Percentiles rank a stretch among this genome's conserved stretches.
phyloP scores from a whole-genome alignment of 768 basidiomycete genomes.

The Phanerochaete sordida region DNA sequence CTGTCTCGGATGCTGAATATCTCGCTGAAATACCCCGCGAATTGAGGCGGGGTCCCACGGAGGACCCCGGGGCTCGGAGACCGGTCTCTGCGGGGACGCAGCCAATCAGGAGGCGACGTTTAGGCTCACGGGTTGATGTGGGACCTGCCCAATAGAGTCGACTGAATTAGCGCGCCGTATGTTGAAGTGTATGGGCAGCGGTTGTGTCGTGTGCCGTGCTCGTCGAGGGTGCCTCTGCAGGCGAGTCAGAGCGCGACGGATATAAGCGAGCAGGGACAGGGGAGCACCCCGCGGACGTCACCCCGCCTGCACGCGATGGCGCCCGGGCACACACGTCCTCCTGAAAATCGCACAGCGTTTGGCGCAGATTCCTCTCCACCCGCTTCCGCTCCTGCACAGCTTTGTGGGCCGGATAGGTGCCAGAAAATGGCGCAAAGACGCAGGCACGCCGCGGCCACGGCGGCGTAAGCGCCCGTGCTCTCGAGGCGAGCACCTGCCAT shows the following conservation, averaged over 20 bases:
- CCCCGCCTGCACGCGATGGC: no score
- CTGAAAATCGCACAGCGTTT: neutral
- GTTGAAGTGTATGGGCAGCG: neutral
- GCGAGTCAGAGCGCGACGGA: neutral
- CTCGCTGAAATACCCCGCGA: no score
- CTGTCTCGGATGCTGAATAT: no score
- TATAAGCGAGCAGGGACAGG: neutral
- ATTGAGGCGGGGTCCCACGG: neutral
- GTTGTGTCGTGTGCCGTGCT: neutral
- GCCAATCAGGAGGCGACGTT: neutral
- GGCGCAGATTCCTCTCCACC: neutral
- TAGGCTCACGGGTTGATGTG: neutral
- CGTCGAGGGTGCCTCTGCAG: neutral
- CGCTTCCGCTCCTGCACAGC: neutral
- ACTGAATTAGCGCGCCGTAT: neutral
- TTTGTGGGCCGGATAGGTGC: neutral
- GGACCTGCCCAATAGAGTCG: neutral
- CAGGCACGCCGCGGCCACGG: neutral
- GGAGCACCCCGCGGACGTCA: no score
- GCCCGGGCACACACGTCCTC: no score
- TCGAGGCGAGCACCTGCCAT: neutral
- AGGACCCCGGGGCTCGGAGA: neutral
- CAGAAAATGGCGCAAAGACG: neutral
- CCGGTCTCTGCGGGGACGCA: neutral
- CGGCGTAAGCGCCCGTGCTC: neutral